These are phyloP conservation scores for Vitis riparia DNA, from an alignment of 164 flowering plant genomes.

Conservation along the genomic window DNA sequence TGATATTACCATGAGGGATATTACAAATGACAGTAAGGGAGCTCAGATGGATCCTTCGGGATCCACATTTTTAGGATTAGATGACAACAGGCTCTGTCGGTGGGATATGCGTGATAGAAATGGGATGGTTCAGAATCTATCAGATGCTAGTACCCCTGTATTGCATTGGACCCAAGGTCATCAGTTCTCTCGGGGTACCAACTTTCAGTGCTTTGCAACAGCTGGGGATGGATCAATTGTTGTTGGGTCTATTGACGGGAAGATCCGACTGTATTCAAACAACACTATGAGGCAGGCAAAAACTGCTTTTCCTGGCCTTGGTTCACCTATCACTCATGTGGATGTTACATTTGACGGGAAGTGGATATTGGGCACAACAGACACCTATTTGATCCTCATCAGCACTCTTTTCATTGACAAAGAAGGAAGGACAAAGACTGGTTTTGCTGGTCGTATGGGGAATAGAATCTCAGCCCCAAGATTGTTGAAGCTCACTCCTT, in stretches of 20 bases:
- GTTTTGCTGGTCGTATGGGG: constrained; percentile 90
- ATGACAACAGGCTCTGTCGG: constrained; percentile 82
- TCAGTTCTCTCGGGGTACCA: constrained; percentile 88
- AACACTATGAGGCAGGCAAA: constrained; percentile 93
- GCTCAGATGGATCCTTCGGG: constrained; percentile 94
- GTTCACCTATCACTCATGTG: constrained; percentile 91
- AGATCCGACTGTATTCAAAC: constrained; percentile 86
- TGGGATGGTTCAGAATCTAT: constrained; percentile 86
- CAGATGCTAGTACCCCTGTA: constrained; percentile 54
- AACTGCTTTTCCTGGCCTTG: constrained; percentile 98
- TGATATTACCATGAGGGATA: constrained; percentile 84
- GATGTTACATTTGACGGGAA: constrained; percentile 98
- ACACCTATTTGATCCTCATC: constrained; percentile 85
- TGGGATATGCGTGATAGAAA: constrained; percentile 97
- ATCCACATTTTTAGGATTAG: constrained; percentile 90
- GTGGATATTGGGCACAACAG: constrained; percentile 96
- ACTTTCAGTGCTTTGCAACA: constrained; percentile 89
- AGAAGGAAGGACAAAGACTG: constrained; percentile 89
- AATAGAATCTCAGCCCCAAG: constrained; percentile 90
- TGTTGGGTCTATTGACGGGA: constrained; percentile 97
- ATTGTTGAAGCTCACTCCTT: constrained; percentile 82
- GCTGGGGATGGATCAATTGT: constrained; percentile 98
- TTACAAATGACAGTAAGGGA: constrained; percentile 76
- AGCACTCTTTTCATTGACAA: constrained; percentile 85
- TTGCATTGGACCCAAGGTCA: constrained; percentile 95